Conservation (phyloP, 2,329 filamentous ascomycete genomes). For the Colletotrichum falcatum region DNA sequence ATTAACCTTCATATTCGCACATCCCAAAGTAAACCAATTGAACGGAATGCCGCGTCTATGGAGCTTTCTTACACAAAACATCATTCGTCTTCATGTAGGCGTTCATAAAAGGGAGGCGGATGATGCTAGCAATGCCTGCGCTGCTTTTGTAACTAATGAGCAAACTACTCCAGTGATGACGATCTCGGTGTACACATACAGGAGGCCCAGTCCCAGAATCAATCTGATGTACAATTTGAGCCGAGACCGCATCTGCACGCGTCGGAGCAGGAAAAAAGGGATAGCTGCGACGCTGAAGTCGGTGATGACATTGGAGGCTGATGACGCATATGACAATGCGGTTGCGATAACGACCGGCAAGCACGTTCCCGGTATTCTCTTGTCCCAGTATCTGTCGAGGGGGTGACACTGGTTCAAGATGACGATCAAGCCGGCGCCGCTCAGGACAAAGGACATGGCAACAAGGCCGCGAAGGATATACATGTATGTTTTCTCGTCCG, state of each 20-base stretch:
- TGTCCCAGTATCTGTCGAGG: constrained; percentile 45
- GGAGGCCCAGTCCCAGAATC: constrained; percentile 43
- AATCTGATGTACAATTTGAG: constrained; percentile 44
- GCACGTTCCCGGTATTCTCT: constrained; percentile 41
- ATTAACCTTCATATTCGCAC: too few species aligned
- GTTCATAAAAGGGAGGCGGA: too few species aligned
- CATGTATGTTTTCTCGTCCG: constrained; percentile 39
- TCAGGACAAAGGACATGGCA: constrained; percentile 17
- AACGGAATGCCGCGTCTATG: too few species aligned
- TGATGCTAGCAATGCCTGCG: too few species aligned
- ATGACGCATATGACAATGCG: constrained; percentile 48
- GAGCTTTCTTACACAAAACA: too few species aligned
- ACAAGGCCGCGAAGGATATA: constrained; percentile 31
- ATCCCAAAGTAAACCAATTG: too few species aligned
- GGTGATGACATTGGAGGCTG: constrained; percentile 47
- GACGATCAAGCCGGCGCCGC: constrained; percentile 43
- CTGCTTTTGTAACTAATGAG: too few species aligned
- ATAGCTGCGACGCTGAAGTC: constrained; percentile 46
- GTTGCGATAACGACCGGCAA: constrained; percentile 43
- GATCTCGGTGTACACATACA: too few species aligned
- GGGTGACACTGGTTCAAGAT: constrained; percentile 45
- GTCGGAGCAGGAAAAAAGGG: constrained; percentile 45
- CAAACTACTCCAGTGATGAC: too few species aligned
- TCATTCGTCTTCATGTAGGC: too few species aligned
- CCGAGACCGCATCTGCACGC: constrained; percentile 45